Evolutionary conservation across 2,329 filamentous ascomycete genomes (phyloP).

Genomic region (Diplodia sapinea): DNA sequence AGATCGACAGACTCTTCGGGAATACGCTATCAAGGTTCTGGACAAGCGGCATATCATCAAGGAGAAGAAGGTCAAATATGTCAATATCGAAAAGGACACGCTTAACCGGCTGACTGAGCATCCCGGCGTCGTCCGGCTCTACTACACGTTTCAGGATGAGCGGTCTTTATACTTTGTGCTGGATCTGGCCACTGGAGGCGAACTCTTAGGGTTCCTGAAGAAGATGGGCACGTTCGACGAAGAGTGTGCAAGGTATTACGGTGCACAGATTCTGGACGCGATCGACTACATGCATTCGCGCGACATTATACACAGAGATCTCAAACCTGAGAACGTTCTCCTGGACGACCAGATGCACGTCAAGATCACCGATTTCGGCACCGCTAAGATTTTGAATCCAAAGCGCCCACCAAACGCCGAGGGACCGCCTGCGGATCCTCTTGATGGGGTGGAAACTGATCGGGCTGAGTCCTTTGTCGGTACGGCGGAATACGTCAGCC

Average conservation of each 20-base stretch:
- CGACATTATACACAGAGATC: conserved; percentile 92
- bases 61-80: conserved; percentile 99
- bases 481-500: conserved; percentile 97
- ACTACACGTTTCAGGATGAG: conserved; percentile 99
- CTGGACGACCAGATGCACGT: conserved; percentile 96
- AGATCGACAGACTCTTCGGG: conserved; percentile 89
- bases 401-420: conserved; percentile 41
- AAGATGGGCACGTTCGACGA: conserved; percentile 93
- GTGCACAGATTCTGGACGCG: conserved; percentile 92
- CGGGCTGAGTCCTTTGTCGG: conserved; percentile 94
- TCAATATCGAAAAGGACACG: conserved; percentile 99
- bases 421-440: conserved; percentile 52
- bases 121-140: conserved; percentile 92
- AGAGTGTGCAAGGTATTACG: conserved; percentile 93
- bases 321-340: conserved; percentile 97
- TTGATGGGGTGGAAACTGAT: conserved; percentile 67
- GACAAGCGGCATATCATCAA: conserved; percentile 99
- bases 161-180: conserved; percentile 95
- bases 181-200: conserved; percentile 89
- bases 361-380: conserved; percentile 98
- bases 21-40: conserved; percentile 97
- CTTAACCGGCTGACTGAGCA: conserved; percentile 95
- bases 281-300: conserved; percentile 98
- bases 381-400: conserved; percentile 83
- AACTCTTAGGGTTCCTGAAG: conserved; percentile 90